phyloP scores from a whole-genome alignment of 176 grass and related monocot genomes.

The Eleusine coracana region DNA sequence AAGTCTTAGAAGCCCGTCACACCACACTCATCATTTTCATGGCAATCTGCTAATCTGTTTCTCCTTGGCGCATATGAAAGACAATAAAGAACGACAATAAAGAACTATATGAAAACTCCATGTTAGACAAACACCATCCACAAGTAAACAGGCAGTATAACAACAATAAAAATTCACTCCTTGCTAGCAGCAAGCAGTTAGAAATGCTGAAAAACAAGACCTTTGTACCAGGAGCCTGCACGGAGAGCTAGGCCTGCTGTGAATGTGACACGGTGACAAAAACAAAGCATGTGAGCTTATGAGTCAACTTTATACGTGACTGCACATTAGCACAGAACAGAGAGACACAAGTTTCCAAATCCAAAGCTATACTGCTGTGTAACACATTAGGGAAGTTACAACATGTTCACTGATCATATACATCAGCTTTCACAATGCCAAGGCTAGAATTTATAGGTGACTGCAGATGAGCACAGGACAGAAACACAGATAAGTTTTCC shows the following conservation, averaged over 20 bases:
- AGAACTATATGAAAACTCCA: background rate
- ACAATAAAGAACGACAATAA: too few species aligned
- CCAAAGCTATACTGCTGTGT: background rate
- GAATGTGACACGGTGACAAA: constrained; percentile 35
- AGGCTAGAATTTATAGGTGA: background rate
- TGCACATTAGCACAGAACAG: background rate
- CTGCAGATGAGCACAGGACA: background rate
- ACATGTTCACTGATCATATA: constrained; percentile 38
- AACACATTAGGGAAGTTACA: background rate
- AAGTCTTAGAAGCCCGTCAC: too few species aligned
- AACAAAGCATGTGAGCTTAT: background rate
- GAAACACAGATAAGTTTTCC: background rate
- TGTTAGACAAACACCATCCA: background rate
- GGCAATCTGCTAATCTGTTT: too few species aligned
- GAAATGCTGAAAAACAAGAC: background rate
- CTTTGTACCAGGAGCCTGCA: constrained; percentile 50
- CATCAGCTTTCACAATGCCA: constrained; percentile 34
- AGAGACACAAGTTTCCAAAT: background rate
- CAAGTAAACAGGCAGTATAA: constrained; percentile 37
- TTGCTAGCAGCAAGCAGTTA: background rate
- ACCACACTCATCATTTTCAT: too few species aligned
- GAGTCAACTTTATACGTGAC: background rate
- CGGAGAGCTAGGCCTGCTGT: constrained; percentile 48
- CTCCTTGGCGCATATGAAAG: too few species aligned
- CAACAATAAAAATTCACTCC: background rate